Evolutionary conservation across 345 rosid species (phyloP).

Genomic region (Corchorus olitorius): DNA sequence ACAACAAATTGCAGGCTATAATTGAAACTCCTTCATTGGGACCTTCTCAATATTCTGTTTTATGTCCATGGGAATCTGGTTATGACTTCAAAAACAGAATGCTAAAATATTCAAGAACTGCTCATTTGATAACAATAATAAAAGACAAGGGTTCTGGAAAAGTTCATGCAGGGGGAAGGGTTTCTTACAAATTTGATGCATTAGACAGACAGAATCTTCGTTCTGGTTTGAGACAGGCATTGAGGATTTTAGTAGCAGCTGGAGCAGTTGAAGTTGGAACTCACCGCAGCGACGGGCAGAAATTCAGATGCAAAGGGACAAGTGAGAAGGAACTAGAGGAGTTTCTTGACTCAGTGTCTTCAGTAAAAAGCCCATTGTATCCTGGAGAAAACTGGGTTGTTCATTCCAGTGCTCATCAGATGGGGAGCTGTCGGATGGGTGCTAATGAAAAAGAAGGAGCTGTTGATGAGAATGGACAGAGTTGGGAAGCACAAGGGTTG

Average conservation of each 20-base stretch:
- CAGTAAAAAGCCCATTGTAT: slow-evolving; percentile 36
- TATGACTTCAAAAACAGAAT: slow-evolving; percentile 46
- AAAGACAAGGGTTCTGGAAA: slow-evolving; percentile 56
- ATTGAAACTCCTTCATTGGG: slow-evolving; percentile 59
- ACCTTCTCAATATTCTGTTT: slow-evolving; percentile 43
- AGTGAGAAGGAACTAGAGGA: slow-evolving; percentile 40
- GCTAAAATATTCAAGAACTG: slow-evolving; percentile 61
- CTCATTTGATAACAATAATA: slow-evolving; percentile 45
- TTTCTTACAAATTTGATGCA: slow-evolving; percentile 31
- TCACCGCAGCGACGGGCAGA: slow-evolving; percentile 59
- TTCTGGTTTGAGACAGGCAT: slow-evolving; percentile 50
- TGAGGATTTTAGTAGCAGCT: slow-evolving; percentile 61
- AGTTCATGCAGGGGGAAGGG: slow-evolving; percentile 44
- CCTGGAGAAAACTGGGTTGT: slow-evolving; percentile 42
- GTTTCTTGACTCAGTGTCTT: slow-evolving; percentile 46
- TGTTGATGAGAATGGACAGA: slow-evolving; percentile 53
- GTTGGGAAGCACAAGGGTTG: slow-evolving; percentile 65
- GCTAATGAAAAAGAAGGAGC: slow-evolving; percentile 48
- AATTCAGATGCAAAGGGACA: slow-evolving; percentile 42
- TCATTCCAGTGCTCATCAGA: slow-evolving; percentile 59
- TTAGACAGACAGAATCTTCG: slow-evolving; percentile 46
- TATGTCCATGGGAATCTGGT: slow-evolving; percentile 62
- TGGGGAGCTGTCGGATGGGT: slow-evolving; percentile 74
- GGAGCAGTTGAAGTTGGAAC: slow-evolving; percentile 75
- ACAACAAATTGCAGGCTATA: slow-evolving; percentile 49